Evolutionary conservation across 345 rosid species (phyloP).

Genomic region (Citrus cavaleriei): DNA sequence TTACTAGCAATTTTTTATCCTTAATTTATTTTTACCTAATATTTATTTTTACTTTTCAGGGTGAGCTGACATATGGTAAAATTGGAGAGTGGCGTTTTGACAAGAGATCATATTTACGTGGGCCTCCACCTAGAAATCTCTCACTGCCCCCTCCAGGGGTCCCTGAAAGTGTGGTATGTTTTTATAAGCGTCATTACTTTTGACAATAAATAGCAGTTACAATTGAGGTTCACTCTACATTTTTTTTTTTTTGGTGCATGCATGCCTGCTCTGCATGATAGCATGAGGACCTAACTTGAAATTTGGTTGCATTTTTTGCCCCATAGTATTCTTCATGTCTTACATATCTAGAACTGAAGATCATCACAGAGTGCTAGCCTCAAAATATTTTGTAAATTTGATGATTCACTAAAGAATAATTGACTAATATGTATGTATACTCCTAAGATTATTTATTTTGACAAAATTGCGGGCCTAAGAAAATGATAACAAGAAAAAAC

Average conservation of each 20-base stretch:
- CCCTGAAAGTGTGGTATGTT: slow-evolving; percentile 95
- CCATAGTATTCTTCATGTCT: neutral
- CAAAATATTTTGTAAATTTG: neutral
- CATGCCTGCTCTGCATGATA: neutral
- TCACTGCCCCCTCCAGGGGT: slow-evolving; percentile 86
- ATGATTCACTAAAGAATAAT: neutral
- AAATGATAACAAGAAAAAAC: neutral
- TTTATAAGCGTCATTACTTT: neutral
- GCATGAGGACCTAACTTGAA: neutral
- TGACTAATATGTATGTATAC: neutral
- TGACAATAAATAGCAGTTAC: neutral
- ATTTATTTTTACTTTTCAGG: slow-evolving; percentile 35
- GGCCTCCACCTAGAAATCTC: slow-evolving; percentile 77
- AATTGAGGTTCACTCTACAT: neutral
- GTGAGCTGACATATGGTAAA: slow-evolving; percentile 80
- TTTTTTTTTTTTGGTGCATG: neutral
- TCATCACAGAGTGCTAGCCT: neutral
- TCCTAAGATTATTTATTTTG: neutral
- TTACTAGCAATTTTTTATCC: neutral
- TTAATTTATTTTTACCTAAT: neutral
- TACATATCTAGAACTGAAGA: neutral
- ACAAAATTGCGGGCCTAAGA: neutral
- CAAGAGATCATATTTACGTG: slow-evolving; percentile 80
- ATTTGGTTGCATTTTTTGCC: neutral
- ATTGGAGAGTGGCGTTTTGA: slow-evolving; percentile 95